Base-by-base conservation (phyloP, 306 rosid genomes). In the Begonia peltatifolia region DNA sequence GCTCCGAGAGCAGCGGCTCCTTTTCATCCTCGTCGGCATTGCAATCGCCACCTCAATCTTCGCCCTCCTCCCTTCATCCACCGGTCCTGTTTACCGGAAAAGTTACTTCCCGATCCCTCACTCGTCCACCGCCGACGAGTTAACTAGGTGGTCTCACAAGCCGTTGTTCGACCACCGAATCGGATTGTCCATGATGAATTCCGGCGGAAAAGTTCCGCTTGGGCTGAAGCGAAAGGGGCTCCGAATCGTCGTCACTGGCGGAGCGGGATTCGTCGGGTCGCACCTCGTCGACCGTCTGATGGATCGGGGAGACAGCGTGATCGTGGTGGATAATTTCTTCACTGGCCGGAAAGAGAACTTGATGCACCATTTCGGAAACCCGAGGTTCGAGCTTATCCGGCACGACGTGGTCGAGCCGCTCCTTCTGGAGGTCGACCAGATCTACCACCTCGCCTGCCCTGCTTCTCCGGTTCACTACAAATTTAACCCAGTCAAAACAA, bases 191-290 rank as follows among this genome's bases (percentile, higher is more conserved):
- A 56, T 46, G 14, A 66, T 70, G 66, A 76, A 69, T 61, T 81
- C 94, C 0, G 72, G 83, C 0, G 74, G 74, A 51, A 83, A 58
- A 64, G 59, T 83, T 0, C 81, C 84, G 1, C 50, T 38, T 54
- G 76, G 65, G 14, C 11, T 63, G 74, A 68, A 43, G 49, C 62
- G 38, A 41, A 83, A 64, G 71, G 66, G 25, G 14, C 66, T 59
- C 73, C 68, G 97, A 72, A 57, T 89, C 10, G 59, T 89, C 46
- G 87, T 89, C 2, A 89, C 97, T 0, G 97, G 95, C 35, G 97
- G 97, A 46, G 97, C 97, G 2, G 97, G 97, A 57, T 89, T 89
- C 73, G 97, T 89, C 0, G 95, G 95, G 22, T 84, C 95, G 66
- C 97, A 89, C 56, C 78, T 89, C 2, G 97, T 89, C 42, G 97